Evolutionary conservation across 192 early-diverging fungal species (phyloP).

Genomic region (Mortierella claussenii): DNA sequence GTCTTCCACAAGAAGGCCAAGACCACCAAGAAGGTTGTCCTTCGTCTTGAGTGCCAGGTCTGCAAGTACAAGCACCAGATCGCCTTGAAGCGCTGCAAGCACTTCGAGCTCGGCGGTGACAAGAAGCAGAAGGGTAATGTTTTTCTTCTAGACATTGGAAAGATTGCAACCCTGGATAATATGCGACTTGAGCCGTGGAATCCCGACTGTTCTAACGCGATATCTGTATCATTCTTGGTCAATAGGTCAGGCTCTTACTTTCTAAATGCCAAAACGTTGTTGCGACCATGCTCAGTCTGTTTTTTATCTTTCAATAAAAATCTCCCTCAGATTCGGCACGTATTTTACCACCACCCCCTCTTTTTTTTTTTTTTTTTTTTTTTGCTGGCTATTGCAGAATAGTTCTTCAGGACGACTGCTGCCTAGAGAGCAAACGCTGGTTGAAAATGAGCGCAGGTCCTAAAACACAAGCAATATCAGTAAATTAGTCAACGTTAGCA

Average conservation of each 20-base stretch:
- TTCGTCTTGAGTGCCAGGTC: slow-evolving; percentile 97
- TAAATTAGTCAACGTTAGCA: too few relatives aligned
- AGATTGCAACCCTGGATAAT: not conserved
- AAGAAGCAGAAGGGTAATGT: slow-evolving; percentile 85
- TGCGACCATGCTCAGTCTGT: slow-evolving; percentile 46
- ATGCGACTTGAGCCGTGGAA: too few relatives aligned
- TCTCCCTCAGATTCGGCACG: slow-evolving; percentile 8
- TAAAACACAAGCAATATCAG: too few relatives aligned
- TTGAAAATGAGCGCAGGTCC: too few relatives aligned
- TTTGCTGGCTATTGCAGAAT: too few relatives aligned
- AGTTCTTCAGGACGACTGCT: too few relatives aligned
- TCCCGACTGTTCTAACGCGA: not conserved
- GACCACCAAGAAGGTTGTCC: slow-evolving; percentile 99
- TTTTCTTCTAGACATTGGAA: not conserved
- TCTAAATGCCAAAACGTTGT: slow-evolving; percentile 43
- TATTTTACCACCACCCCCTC: not conserved
- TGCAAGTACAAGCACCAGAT: slow-evolving; percentile 99
- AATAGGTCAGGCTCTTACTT: slow-evolving; percentile 51
- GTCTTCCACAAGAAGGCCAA: slow-evolving; percentile 99
- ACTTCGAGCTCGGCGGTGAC: slow-evolving; percentile 99
- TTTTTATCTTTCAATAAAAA: slow-evolving; percentile 53
- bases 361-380: not conserved
- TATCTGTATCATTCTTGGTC: not conserved
- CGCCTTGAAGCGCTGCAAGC: slow-evolving; percentile 99
- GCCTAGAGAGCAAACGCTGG: too few relatives aligned